Evolutionary conservation across 2,329 filamentous ascomycete genomes (phyloP), one percentile per base, ranked within the genome.

Genomic region (Lithohypha guttulata): DNA sequence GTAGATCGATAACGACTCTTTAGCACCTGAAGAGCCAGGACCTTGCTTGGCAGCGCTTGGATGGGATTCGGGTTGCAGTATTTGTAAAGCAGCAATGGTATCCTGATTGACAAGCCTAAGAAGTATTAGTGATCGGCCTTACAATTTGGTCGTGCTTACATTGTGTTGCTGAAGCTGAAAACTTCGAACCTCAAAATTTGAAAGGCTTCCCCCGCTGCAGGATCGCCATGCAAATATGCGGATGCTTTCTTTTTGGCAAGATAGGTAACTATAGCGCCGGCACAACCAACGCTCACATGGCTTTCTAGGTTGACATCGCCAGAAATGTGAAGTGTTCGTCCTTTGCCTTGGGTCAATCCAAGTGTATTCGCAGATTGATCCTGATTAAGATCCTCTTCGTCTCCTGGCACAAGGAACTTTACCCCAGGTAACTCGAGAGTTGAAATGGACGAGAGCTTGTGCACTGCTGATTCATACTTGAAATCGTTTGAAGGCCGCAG

Each of bases 1-100:
- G 56, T 82, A 94, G 0, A 94, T 63, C 0, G 84, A 96, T 1
- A 91, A 68, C 11, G 77, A 81, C 61, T 93, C 86, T 57, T 89
- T 94, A 1, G 73, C 71, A 14, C 73, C 78, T 1, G 71, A 75
- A 18, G 66, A 70, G 5, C 69, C 72, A 2, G 77, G 75, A 0
- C 81, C 82, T 60, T 81, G 79, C 50, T 79, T 82, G 46, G 89
- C 81, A 33, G 74, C 78, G 53, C 85, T 86, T 3, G 84, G 87
- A 57, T 93, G 85, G 8, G 75, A 75, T 56, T 95, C 87, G 1
- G 81, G 77, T 40, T 81, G 79, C 18, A 94, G 68, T 19, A 98
- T 84, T 52, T 95, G 89, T 6, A 98, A 70, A 1, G 86, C 86
- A 10, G 75, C 61, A 28, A 96, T 64, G 0, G 87, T 83, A 53